Base-by-base conservation (phyloP, 352 stramenopile genomes). In the Bremia lactucae region DNA sequence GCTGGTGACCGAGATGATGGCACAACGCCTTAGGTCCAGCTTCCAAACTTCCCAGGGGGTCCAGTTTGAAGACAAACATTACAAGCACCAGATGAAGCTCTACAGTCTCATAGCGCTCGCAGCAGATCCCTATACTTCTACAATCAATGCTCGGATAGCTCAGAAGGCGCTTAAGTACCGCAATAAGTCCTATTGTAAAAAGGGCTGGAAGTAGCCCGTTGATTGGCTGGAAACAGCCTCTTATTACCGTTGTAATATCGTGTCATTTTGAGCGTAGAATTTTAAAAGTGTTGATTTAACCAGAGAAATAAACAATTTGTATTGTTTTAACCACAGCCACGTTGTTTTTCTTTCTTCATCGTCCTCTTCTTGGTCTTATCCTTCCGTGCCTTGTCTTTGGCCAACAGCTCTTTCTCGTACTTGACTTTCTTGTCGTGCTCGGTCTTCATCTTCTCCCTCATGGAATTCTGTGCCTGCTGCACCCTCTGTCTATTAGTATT, bases 281-380 rank as follows among this genome's bases (percentile, higher is more conserved):
- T n/a, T n/a, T n/a, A n/a, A n/a, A n/a, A n/a, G n/a, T n/a, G n/a
- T n/a, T n/a, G n/a, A n/a, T n/a, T n/a, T n/a, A n/a, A n/a, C n/a
- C n/a, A n/a, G n/a, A 33, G 7, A 1, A 6, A 16, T 33, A 31
- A 31, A 14, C 14, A 18, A 23, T 14, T 41, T 33, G 1, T 21
- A 14, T 21, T 15, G 20, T 1, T 22, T 25, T 83, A 86, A 7
- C 73, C 73, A 35, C 62, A 69, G 16, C 71, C 74, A 28, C 74
- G 68, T 52, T 83, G 72, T 42, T 83, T 83, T 55, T 90, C 73
- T 31, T 49, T 68, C 55, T 85, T 86, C 47, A 79, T 46, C 7
- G 76, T 83, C 36, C 71, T 61, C 44, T 70, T 68, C 59, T 87
- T 85, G 58, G 74, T 59, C 49, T 86, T 80, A 29, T 85, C 72